Evolutionary conservation across 2,329 filamentous ascomycete species (phyloP).

Genomic region (Hymenoscyphus fraxineus): DNA sequence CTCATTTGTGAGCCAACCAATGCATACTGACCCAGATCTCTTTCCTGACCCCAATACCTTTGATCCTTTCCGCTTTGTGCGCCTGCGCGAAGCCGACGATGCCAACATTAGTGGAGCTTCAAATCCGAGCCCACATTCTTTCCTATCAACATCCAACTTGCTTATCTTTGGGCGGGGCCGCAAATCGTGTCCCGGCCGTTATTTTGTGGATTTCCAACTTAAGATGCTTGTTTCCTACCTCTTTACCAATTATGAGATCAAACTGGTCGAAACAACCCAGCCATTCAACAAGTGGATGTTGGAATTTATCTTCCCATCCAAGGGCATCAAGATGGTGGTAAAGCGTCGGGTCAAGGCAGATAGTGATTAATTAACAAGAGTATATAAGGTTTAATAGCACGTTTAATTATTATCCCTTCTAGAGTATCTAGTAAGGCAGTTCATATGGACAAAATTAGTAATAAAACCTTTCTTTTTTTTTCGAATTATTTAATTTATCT

Average conservation of each 20-base stretch:
- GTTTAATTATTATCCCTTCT: no score
- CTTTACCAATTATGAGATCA: constrained; percentile 27
- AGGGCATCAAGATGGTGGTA: neutral
- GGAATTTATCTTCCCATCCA: neutral
- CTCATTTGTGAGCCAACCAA: constrained; percentile 21
- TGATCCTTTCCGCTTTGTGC: constrained; percentile 18
- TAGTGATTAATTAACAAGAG: no score
- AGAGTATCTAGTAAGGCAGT: no score
- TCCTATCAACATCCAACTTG: constrained; percentile 20
- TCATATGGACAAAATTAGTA: no score
- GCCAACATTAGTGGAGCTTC: neutral
- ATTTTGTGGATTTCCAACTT: constrained; percentile 28
- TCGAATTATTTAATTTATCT: no score
- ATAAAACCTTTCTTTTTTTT: no score
- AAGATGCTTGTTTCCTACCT: constrained; percentile 27
- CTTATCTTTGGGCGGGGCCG: constrained; percentile 28
- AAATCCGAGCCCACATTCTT: constrained; percentile 14
- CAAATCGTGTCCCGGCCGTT: constrained; percentile 31
- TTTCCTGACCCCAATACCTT: constrained; percentile 15
- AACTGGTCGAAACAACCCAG: constrained; percentile 16
- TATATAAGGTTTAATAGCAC: no score
- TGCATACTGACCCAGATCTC: constrained; percentile 13
- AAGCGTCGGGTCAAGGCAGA: neutral
- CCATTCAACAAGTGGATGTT: neutral
- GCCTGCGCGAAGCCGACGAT: constrained; percentile 8